phyloP scores from a whole-genome alignment of 306 rosid species.

The Betula pendula region DNA sequence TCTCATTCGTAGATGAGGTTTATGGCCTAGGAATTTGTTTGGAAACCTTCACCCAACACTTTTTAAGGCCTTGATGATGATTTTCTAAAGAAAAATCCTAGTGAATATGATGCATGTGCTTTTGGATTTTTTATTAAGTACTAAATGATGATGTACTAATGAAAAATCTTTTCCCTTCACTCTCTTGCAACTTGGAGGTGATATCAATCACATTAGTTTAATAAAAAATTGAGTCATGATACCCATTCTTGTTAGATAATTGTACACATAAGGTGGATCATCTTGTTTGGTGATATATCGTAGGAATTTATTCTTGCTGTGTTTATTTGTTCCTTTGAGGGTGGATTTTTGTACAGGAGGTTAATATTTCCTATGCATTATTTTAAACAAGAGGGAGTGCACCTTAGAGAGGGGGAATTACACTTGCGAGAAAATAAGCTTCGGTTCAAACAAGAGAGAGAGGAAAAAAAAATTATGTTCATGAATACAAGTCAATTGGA shows the following conservation, averaged over 20 bases:
- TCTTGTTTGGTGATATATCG: neutral
- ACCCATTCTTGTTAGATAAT: too few species aligned
- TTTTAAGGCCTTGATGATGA: neutral
- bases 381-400: too few species aligned
- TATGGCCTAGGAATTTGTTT: neutral
- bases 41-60: fast-evolving
- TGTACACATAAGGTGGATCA: neutral
- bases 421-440: too few species aligned
- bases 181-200: neutral
- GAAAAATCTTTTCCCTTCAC: neutral
- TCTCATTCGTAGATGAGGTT: too few species aligned
- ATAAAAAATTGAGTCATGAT: neutral
- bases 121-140: neutral
- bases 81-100: neutral
- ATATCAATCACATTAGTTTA: neutral
- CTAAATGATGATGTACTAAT: neutral
- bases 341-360: neutral
- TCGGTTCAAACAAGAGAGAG: neutral
- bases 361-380: too few species aligned
- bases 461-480: too few species aligned
- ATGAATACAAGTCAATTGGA: too few species aligned
- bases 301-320: neutral
- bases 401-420: too few species aligned
- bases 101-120: neutral
- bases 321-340: neutral